These are phyloP conservation scores for Aspergillus ellipticus DNA, from an alignment of 495 filamentous ascomycete genomes.

Conservation along the genomic window DNA sequence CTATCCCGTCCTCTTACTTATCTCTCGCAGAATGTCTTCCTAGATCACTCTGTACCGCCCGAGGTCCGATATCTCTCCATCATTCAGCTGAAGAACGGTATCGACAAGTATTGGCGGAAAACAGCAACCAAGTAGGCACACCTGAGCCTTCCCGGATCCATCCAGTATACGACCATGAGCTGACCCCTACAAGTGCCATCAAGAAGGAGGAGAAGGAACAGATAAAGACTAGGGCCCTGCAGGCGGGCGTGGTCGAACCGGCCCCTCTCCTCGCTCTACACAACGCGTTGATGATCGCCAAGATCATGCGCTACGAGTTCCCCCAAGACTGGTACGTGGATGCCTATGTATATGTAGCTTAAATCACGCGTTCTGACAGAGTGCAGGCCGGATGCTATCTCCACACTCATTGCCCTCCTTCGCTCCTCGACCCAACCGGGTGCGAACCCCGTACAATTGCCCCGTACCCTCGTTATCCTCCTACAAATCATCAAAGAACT, in stretches of 20 bases:
- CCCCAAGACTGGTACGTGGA: slow-evolving; percentile 68
- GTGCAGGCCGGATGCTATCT: slow-evolving; percentile 48
- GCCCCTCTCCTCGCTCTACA: slow-evolving; percentile 72
- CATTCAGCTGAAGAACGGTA: slow-evolving; percentile 92
- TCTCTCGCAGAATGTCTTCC: slow-evolving; percentile 60
- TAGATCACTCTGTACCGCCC: slow-evolving; percentile 68
- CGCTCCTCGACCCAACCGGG: slow-evolving; percentile 44
- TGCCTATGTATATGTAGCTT: not conserved
- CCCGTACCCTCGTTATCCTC: slow-evolving; percentile 70
- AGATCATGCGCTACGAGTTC: slow-evolving; percentile 84
- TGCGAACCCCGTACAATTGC: slow-evolving; percentile 53
- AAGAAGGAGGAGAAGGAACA: slow-evolving; percentile 66
- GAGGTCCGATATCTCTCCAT: slow-evolving; percentile 84
- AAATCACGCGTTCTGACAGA: slow-evolving; percentile 8
- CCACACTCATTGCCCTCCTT: slow-evolving; percentile 56
- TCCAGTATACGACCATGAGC: slow-evolving; percentile 4
- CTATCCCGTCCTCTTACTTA: slow-evolving; percentile 5
- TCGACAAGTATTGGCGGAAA: slow-evolving; percentile 90
- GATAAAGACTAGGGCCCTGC: slow-evolving; percentile 69
- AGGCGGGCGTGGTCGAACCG: slow-evolving; percentile 69
- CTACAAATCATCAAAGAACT: slow-evolving; percentile 88
- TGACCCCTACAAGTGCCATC: slow-evolving; percentile 55
- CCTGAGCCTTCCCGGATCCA: not conserved
- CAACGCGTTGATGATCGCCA: slow-evolving; percentile 82
- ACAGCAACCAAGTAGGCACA: slow-evolving; percentile 55